Evolutionary conservation across 2,329 filamentous ascomycete genomes (phyloP).

Genomic region (Alternaria longipes): DNA sequence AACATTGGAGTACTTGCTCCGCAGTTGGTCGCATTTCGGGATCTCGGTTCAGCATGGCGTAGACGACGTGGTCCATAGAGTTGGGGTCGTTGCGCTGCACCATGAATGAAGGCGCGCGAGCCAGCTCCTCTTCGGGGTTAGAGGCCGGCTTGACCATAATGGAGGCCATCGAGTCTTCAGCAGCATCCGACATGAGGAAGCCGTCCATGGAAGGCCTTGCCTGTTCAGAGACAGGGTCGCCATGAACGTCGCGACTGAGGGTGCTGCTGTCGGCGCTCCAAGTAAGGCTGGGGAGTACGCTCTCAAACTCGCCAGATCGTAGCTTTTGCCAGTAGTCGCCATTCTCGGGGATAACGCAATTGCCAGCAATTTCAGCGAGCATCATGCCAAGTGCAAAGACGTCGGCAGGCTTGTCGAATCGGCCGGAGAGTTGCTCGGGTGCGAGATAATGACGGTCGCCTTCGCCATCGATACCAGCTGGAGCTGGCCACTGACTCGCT

Average conservation of each 20-base stretch:
- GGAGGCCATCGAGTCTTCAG: constrained; percentile 52
- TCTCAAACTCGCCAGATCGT: constrained; percentile 86
- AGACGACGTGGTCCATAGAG: constrained; percentile 84
- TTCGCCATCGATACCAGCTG: constrained; percentile 82
- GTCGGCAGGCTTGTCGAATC: constrained; percentile 89
- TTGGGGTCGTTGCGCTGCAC: constrained; percentile 74
- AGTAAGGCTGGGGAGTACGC: constrained; percentile 82
- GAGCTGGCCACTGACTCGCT: constrained; percentile 80
- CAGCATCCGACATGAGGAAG: constrained; percentile 45
- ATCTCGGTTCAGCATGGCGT: constrained; percentile 85
- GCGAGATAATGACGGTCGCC: constrained; percentile 97
- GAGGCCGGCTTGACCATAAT: constrained; percentile 40
- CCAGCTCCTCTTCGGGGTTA: constrained; percentile 61
- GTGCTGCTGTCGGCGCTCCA: constrained; percentile 74
- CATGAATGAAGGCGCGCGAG: constrained; percentile 87
- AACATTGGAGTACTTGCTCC: constrained; percentile 74
- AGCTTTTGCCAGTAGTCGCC: constrained; percentile 90
- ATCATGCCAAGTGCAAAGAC: constrained; percentile 95
- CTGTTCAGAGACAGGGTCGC: constrained; percentile 40
- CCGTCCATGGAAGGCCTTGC: constrained; percentile 33
- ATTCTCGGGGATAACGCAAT: constrained; percentile 92
- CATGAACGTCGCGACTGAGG: constrained; percentile 75
- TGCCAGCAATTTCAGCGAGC: constrained; percentile 92
- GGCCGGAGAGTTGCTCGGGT: constrained; percentile 86
- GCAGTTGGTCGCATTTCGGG: constrained; percentile 77